Percentiles rank a stretch among this genome's conserved stretches.
phyloP scores from a whole-genome alignment of 495 filamentous ascomycete genomes.

The Penicillium flavigenum region DNA sequence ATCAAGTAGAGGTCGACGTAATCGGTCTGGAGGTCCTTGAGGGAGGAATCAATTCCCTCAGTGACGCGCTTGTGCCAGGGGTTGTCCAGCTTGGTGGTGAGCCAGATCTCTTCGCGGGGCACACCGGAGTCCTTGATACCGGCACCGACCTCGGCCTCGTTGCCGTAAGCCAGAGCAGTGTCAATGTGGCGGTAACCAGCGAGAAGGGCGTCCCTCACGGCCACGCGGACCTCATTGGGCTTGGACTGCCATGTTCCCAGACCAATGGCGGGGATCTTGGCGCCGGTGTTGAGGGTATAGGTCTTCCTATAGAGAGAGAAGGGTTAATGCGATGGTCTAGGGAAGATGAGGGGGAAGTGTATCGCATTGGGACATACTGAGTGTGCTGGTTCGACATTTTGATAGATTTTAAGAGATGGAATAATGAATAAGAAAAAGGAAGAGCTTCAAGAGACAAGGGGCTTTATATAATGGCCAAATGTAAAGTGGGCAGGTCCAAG shows the following conservation, averaged over 20 bases:
- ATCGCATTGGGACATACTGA: slow-evolving; percentile 31
- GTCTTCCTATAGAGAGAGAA: slow-evolving; percentile 47
- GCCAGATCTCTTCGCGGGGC: slow-evolving; percentile 75
- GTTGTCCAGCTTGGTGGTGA: slow-evolving; percentile 89
- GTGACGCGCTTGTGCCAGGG: slow-evolving; percentile 70
- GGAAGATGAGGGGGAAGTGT: neutral
- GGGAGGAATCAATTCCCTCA: slow-evolving; percentile 66
- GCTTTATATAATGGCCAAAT: slow-evolving; percentile 12
- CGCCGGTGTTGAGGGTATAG: slow-evolving; percentile 77
- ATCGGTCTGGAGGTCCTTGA: slow-evolving; percentile 67
- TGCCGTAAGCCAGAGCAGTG: slow-evolving; percentile 78
- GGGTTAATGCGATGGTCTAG: slow-evolving; percentile 5
- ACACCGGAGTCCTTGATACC: slow-evolving; percentile 79
- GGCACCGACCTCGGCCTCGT: slow-evolving; percentile 78
- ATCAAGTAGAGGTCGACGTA: slow-evolving; percentile 77
- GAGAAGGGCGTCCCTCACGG: slow-evolving; percentile 73
- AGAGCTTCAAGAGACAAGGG: neutral
- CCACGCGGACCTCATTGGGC: slow-evolving; percentile 62
- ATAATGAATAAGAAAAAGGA: slow-evolving; percentile 2
- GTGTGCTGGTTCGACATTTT: slow-evolving; percentile 47
- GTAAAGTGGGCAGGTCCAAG: slow-evolving; percentile 41
- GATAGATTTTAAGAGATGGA: slow-evolving; percentile 5
- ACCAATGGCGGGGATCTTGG: slow-evolving; percentile 75
- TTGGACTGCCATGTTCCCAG: slow-evolving; percentile 80
- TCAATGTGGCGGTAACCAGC: slow-evolving; percentile 73